Conservation (phyloP, 176 grass and related monocot genomes). For the Triticum dicoccoides region DNA sequence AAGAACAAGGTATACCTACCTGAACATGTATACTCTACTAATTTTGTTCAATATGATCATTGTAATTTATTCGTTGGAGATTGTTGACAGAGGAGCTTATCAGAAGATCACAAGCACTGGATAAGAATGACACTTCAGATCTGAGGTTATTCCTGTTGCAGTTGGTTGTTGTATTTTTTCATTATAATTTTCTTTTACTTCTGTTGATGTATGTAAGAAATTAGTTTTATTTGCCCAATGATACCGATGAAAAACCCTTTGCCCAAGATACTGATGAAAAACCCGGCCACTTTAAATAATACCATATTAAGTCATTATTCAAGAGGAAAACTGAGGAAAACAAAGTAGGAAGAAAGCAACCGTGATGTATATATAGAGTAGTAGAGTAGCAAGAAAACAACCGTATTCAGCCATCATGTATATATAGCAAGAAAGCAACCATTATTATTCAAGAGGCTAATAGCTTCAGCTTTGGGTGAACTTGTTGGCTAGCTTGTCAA, state of each 20-base stretch:
- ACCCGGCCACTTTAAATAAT: neutral
- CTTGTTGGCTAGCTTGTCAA: conserved; percentile 8
- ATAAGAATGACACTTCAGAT: conserved; percentile 74
- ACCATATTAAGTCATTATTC: neutral
- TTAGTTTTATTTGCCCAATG: conserved; percentile 18
- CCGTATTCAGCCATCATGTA: neutral
- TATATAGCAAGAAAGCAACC: neutral
- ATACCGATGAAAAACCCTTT: conserved; percentile 12
- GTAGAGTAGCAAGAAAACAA: neutral
- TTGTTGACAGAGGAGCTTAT: conserved; percentile 58
- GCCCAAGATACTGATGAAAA: neutral
- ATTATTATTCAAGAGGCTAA: neutral
- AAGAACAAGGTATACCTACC: conserved; percentile 73
- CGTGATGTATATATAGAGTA: neutral
- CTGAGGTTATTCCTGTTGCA: conserved; percentile 53
- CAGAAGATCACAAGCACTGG: conserved; percentile 71
- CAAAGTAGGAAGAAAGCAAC: neutral
- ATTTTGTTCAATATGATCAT: conserved; percentile 28
- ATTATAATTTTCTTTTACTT: neutral
- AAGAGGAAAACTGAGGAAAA: neutral
- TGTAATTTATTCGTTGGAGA: conserved; percentile 19
- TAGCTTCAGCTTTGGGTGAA: conserved; percentile 11
- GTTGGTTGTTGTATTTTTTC: conserved; percentile 26
- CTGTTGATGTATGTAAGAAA: neutral
- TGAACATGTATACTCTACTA: conserved; percentile 9